Evolutionary conservation across 139 green algal genomes (phyloP), one percentile per base, ranked within the genome.

Genomic region (Haematococcus lacustris): DNA sequence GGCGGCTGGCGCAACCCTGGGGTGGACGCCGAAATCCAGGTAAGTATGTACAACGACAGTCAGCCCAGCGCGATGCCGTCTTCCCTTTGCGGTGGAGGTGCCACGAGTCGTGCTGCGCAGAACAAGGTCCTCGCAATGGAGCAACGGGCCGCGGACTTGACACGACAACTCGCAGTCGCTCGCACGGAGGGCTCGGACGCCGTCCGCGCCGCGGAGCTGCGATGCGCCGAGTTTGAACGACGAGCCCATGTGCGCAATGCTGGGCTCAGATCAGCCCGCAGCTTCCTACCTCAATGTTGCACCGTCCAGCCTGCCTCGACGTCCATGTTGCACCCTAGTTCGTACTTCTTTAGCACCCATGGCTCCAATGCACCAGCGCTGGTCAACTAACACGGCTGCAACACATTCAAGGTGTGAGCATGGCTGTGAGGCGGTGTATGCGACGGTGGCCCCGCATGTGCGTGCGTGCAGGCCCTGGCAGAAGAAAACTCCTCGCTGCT

Each of bases 401-500:
- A n/a, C n/a, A n/a, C n/a, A n/a, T n/a, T n/a, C n/a, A n/a, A n/a
- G n/a, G n/a, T n/a, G n/a, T n/a, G n/a, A n/a, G n/a, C n/a, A n/a
- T n/a, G n/a, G n/a, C n/a, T n/a, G n/a, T n/a, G n/a, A n/a, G n/a
- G n/a, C n/a, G n/a, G n/a, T n/a, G n/a, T n/a, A n/a, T n/a, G n/a
- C n/a, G n/a, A n/a, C n/a, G n/a, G n/a, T n/a, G n/a, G n/a, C n/a
- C n/a, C n/a, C n/a, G n/a, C n/a, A n/a, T n/a, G 64, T 73, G 43
- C 3, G 63, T 9, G 32, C 28, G 21, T 61, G 4, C 43, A 72
- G 47, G 35, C 35, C 32, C 51, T 88, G 57, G 68, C 71, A 5
- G 84, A 87, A 35, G 85, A 90, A 68, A 80, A 80, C 6, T 76
- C 78, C 13, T 66, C 64, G n/a, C 71, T 93, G 70, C 41, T 76